Base-by-base conservation (phyloP, 805 yeast genomes). In the Sugiyamaella lignohabitans region DNA sequence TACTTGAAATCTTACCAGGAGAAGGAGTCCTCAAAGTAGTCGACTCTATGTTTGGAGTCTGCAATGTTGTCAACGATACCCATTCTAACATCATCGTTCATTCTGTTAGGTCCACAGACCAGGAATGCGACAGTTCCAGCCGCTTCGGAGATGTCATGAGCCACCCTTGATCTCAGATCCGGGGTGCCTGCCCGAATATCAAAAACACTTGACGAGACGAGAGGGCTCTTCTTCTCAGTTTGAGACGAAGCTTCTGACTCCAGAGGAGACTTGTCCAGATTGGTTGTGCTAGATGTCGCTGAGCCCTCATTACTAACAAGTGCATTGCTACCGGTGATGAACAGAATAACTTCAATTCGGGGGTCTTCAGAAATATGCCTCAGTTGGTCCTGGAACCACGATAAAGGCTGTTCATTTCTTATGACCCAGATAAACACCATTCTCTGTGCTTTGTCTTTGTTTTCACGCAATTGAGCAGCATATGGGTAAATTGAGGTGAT, bases 1-100 rank as follows among this genome's bases (percentile, higher is more conserved):
- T n/a, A n/a, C n/a, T n/a, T n/a, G n/a, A n/a, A n/a, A n/a, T n/a
- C n/a, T 52, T 58, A 78, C 91, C 91, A 84, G 11, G 74, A 69
- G 64, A 82, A 87, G 40, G 80, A 66, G 60, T 83, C 87, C 59
- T 84, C 93, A 59, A 69, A 76, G 58, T 77, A 78, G 48, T 82
- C 86, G 17, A 84, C 72, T 44, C 82, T 67, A 42, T 72, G 67
- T 2, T 66, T 63, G 21, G 71, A 63, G 22, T 63, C 52, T 14
- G 63, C 62, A 27, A 82, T 59, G 37, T 70, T 62, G n/a, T 65
- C 53, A 0, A 73, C 68, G 4, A 80, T 72, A 3, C 72, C 59
- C 30, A 66, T 59, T 56, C 89, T 72, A 19, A 79, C 53, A 2
- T 65, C 70, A 56, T 81, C 88, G 52, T 72, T 79, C 73, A 80